Evolutionary conservation across 2,329 filamentous ascomycete species (phyloP).

Genomic region (Aureobasidium sp.): DNA sequence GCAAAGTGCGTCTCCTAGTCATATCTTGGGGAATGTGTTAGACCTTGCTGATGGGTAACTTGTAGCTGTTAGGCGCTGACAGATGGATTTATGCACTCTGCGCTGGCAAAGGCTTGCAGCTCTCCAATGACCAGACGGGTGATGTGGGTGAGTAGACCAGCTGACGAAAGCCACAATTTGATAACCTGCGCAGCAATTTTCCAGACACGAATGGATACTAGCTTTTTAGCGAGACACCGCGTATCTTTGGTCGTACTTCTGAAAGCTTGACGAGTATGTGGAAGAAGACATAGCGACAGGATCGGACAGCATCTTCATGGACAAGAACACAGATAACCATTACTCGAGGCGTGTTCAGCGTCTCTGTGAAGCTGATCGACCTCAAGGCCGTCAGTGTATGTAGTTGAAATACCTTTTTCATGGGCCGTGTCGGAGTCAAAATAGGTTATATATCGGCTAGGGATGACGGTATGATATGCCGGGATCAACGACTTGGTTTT

Average conservation of each 20-base stretch:
- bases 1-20: not conserved
- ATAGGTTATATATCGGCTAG: not conserved
- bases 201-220: not conserved
- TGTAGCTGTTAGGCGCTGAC: not conserved
- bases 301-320: too few relatives aligned
- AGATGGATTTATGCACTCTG: not conserved
- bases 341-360: too few relatives aligned
- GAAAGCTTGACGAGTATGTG: not conserved
- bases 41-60: not conserved
- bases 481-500: too few relatives aligned
- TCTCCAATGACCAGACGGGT: not conserved
- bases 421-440: not conserved
- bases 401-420: not conserved
- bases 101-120: slow-evolving; percentile 2
- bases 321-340: not conserved
- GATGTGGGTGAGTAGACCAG: not conserved
- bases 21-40: not conserved
- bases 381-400: not conserved
- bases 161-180: not conserved
- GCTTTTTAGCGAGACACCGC: not conserved
- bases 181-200: not conserved
- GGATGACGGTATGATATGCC: too few relatives aligned
- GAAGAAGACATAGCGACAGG: not conserved
- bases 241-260: not conserved
- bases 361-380: too few relatives aligned